These are phyloP conservation scores for Malassezia brasiliensis DNA, from an alignment of 1,284 basidiomycete species.

Conservation along the genomic window DNA sequence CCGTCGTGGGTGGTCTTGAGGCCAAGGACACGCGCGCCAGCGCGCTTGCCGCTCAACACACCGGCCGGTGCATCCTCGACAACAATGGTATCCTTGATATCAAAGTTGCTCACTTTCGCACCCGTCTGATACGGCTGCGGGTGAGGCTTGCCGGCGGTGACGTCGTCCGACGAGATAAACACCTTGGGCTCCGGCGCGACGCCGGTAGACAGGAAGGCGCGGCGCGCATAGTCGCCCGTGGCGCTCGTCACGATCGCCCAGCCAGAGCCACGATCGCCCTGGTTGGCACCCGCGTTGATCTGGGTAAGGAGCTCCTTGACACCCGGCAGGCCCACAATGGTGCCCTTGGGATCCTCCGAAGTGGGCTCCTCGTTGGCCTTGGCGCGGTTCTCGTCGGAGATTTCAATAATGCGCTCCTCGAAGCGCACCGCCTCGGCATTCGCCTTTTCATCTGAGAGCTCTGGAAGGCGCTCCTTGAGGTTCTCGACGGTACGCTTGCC, in stretches of 20 bases:
- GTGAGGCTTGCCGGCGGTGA: conserved; percentile 40
- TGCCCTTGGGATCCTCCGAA: conserved; percentile 20
- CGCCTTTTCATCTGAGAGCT: conserved; percentile 20
- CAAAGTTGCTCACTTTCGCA: conserved; percentile 24
- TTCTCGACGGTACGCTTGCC: conserved; percentile 33
- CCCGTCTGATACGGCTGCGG: conserved; percentile 44
- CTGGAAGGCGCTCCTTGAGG: conserved; percentile 21
- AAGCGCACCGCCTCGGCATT: conserved; percentile 20
- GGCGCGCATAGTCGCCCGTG: conserved; percentile 40
- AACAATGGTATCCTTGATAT: conserved; percentile 36
- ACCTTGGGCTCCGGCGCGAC: conserved; percentile 24
- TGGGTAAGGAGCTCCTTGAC: conserved; percentile 32
- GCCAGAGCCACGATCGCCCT: conserved; percentile 20
- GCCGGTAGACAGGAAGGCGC: conserved; percentile 32
- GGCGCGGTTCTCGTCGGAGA: conserved; percentile 25
- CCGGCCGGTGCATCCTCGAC: conserved; percentile 47
- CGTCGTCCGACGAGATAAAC: conserved; percentile 42
- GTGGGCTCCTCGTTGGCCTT: conserved; percentile 11
- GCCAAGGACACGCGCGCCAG: conserved; percentile 40
- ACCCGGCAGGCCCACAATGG: conserved; percentile 44
- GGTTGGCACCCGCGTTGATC: conserved; percentile 22
- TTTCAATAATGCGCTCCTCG: conserved; percentile 24
- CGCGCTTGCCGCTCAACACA: conserved; percentile 31
- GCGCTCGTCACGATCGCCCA: conserved; percentile 48
- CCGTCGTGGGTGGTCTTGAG: conserved; percentile 39